These are phyloP conservation scores for Athelia sp. DNA, from an alignment of 1,284 basidiomycete genomes.

Conservation along the genomic window DNA sequence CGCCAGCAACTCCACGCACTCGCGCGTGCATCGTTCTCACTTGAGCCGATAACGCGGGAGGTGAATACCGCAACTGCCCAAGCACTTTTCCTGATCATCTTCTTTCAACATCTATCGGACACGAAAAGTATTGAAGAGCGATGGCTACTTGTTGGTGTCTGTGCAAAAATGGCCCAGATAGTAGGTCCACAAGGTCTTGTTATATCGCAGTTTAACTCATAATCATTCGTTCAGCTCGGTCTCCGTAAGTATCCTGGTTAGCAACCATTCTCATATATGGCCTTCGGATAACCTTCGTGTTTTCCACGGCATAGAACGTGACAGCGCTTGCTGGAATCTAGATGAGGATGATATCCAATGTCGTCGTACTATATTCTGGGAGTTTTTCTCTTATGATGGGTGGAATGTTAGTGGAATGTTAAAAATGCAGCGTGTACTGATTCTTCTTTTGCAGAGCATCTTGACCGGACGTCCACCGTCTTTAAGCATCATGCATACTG, in stretches of 20 bases:
- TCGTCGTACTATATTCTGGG: conserved; percentile 22
- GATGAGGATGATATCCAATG: conserved; percentile 41
- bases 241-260: conserved; percentile 36
- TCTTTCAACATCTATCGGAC: conserved; percentile 38
- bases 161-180: conserved; percentile 35
- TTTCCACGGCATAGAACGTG: conserved; percentile 36
- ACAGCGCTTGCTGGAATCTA: conserved; percentile 45
- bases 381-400: too few species aligned
- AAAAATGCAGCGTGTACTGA: too few species aligned
- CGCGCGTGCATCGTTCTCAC: conserved; percentile 38
- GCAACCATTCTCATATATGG: background rate
- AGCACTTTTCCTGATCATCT: conserved; percentile 40
- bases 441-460: conserved; percentile 28
- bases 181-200: conserved; percentile 23
- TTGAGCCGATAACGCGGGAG: conserved; percentile 38
- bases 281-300: background rate
- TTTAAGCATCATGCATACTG: conserved; percentile 39
- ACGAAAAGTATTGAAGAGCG: conserved; percentile 34
- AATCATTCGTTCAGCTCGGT: conserved; percentile 32
- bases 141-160: conserved; percentile 44
- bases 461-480: conserved; percentile 43
- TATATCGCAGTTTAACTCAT: conserved; percentile 1
- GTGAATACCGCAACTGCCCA: conserved; percentile 42
- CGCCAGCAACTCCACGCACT: conserved; percentile 38
- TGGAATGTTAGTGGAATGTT: too few species aligned